A percentile compares a stretch with the other conserved stretches of the same genome.
Conservation (phyloP, 176 grass and related monocot species). For the Olyra latifolia region DNA sequence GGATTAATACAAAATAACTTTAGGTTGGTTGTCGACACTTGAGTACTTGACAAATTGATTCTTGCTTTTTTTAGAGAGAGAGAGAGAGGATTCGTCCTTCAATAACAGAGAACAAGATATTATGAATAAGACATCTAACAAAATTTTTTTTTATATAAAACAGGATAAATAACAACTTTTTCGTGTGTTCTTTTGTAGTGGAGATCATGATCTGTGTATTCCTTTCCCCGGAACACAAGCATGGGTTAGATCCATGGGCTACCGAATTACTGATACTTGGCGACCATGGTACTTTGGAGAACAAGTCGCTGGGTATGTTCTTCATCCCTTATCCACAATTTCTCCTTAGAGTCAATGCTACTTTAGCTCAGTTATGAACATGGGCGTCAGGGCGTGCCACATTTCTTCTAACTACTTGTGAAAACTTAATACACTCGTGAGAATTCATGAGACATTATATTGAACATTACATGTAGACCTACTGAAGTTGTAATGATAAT, state of each 20-base stretch:
- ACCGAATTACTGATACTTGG: slow-evolving; percentile 65
- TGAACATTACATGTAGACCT: neutral
- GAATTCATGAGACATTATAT: neutral
- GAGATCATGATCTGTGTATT: slow-evolving; percentile 83
- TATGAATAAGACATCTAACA: neutral
- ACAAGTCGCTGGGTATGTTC: slow-evolving; percentile 72
- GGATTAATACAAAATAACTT: neutral
- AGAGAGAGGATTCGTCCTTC: neutral
- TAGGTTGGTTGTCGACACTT: neutral
- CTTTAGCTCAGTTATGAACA: neutral
- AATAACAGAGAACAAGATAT: neutral
- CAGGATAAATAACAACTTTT: neutral
- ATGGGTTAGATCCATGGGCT: slow-evolving; percentile 77
- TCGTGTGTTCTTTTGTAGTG: slow-evolving; percentile 32
- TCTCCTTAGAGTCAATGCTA: neutral
- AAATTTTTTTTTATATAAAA: neutral
- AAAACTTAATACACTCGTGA: neutral
- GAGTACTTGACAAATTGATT: neutral
- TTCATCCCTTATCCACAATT: neutral
- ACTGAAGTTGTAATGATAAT: neutral
- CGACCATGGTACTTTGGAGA: slow-evolving; percentile 64
- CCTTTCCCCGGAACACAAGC: slow-evolving; percentile 75
- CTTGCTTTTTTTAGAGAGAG: neutral
- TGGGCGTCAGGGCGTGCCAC: neutral
- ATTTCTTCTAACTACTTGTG: too few relatives aligned